Evolutionary conservation across 805 yeast genomes (phyloP).

Genomic region (Nakazawaea ernobii): DNA sequence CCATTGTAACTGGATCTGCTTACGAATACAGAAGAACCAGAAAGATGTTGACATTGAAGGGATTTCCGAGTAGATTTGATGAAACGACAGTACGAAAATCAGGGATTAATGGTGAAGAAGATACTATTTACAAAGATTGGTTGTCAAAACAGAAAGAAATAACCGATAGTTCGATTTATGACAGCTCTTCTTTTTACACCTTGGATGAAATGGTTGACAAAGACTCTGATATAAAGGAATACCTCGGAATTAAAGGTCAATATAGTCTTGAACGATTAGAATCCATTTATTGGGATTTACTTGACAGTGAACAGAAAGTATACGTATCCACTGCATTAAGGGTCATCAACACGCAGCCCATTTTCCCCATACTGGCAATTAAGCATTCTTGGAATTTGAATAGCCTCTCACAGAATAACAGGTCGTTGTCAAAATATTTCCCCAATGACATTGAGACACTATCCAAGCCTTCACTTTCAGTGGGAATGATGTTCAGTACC

Average conservation of each 20-base stretch:
- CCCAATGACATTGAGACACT: slow-evolving; percentile 36
- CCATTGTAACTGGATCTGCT: slow-evolving; percentile 42
- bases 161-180: slow-evolving; percentile 2
- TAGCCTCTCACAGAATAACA: slow-evolving; percentile 43
- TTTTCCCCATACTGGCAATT: slow-evolving; percentile 1
- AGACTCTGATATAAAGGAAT: not conserved
- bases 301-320: not conserved
- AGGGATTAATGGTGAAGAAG: slow-evolving; percentile 28
- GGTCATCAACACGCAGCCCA: not conserved
- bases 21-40: slow-evolving; percentile 40
- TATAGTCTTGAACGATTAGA: not conserved
- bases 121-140: slow-evolving; percentile 22
- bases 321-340: not conserved
- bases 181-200: not conserved
- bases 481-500: slow-evolving; percentile 49
- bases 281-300: not conserved
- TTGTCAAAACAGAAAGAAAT: not conserved
- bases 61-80: slow-evolving; percentile 45
- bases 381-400: slow-evolving; percentile 52
- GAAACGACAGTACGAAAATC: slow-evolving; percentile 38
- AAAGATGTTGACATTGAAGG: slow-evolving; percentile 41
- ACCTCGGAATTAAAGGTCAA: not conserved
- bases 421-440: slow-evolving; percentile 41
- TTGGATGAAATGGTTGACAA: not conserved
- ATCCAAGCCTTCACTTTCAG: slow-evolving; percentile 36